A percentile compares a stretch with the other conserved stretches of the same genome.
phyloP scores from a whole-genome alignment of 2,329 filamentous ascomycete genomes.

The Aspergillus luchuensis region DNA sequence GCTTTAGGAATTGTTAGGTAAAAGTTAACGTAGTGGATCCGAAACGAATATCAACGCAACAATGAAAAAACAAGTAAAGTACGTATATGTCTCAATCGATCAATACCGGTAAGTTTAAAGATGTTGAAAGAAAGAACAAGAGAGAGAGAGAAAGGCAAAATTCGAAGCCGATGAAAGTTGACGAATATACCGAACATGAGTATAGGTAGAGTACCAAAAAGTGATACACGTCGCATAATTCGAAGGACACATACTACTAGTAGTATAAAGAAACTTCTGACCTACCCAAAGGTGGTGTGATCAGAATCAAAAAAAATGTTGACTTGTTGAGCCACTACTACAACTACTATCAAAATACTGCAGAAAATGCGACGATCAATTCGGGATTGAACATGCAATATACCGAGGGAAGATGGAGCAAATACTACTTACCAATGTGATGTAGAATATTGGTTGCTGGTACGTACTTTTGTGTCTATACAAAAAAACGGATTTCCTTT shows the following conservation, averaged over 20 bases:
- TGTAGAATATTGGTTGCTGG: background rate
- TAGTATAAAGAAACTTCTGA: background rate
- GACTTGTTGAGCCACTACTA: slow-evolving; percentile 3
- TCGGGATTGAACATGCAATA: background rate
- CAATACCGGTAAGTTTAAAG: background rate
- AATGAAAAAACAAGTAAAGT: background rate
- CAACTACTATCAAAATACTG: background rate
- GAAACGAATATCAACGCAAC: background rate
- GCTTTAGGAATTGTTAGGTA: slow-evolving; percentile 10
- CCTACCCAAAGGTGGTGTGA: slow-evolving; percentile 2
- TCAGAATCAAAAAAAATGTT: background rate
- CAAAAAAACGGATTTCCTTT: background rate
- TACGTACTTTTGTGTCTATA: too few species aligned
- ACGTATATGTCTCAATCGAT: slow-evolving; percentile 10
- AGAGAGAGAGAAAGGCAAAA: background rate
- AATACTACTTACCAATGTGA: background rate
- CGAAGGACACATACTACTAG: background rate
- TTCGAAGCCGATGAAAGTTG: background rate
- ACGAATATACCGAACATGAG: background rate
- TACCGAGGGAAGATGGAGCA: background rate
- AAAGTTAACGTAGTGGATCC: background rate
- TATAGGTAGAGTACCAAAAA: background rate
- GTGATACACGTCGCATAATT: background rate
- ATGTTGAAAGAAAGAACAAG: background rate
- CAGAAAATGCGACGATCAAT: background rate